These are phyloP conservation scores for Pichia sp. DNA, from an alignment of 1,139 yeast species.

Conservation along the genomic window DNA sequence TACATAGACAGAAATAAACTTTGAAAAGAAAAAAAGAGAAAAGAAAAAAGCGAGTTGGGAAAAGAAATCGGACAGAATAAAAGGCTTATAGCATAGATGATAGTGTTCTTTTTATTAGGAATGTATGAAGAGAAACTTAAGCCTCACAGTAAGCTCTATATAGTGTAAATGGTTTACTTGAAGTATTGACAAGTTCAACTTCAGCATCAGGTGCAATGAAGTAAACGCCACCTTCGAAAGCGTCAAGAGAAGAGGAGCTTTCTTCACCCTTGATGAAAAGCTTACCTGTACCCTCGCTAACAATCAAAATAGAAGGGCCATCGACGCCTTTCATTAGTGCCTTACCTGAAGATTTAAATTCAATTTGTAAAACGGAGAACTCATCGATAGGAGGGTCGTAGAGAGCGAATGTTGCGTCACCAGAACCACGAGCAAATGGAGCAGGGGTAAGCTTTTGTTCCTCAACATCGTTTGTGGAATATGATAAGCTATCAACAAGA, in stretches of 20 bases:
- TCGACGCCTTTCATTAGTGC: constrained; percentile 53
- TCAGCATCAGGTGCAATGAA: constrained; percentile 77
- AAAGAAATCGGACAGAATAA: not conserved
- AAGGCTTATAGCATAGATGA: not conserved
- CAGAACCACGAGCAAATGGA: constrained; percentile 58
- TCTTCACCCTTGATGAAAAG: constrained; percentile 45
- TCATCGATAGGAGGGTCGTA: constrained; percentile 97
- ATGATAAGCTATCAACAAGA: constrained; percentile 86
- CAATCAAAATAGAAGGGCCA: constrained; percentile 87
- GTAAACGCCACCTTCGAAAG: constrained; percentile 70
- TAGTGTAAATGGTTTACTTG: constrained; percentile 52
- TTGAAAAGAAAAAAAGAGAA: not conserved
- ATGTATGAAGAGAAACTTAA: constrained; percentile 21
- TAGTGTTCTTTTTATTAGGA: not conserved
- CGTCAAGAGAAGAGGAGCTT: constrained; percentile 35
- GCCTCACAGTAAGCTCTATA: constrained; percentile 87
- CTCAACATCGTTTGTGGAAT: constrained; percentile 81
- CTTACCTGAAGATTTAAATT: constrained; percentile 37
- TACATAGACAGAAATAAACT: not conserved
- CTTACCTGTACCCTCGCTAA: constrained; percentile 75
- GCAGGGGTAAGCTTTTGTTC: constrained; percentile 83
- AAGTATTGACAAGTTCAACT: constrained; percentile 54
- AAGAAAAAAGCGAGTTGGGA: not conserved
- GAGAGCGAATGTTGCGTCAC: constrained; percentile 62
- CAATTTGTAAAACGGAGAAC: constrained; percentile 83